Evolutionary conservation across 2,329 filamentous ascomycete genomes (phyloP).

Genomic region (Aspergillus pseudoglaucus): DNA sequence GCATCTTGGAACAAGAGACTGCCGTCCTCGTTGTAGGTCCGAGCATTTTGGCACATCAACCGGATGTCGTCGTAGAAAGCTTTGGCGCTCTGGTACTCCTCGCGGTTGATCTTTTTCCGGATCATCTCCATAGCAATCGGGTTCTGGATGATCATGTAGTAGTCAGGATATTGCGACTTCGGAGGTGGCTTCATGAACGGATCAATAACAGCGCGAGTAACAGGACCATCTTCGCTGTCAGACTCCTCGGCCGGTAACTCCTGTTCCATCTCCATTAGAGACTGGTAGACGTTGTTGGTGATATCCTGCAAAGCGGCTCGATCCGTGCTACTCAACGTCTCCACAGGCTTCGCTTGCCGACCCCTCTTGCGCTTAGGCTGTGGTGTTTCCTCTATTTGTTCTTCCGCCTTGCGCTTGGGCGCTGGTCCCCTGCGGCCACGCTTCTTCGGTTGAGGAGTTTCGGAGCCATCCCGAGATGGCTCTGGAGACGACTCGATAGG

Average conservation of each 20-base stretch:
- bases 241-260: slow-evolving; percentile 52
- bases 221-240: slow-evolving; percentile 46
- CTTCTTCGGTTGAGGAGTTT: slow-evolving; percentile 68
- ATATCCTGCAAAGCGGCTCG: slow-evolving; percentile 74
- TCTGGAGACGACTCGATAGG: slow-evolving; percentile 62
- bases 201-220: slow-evolving; percentile 77
- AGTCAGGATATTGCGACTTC: slow-evolving; percentile 85
- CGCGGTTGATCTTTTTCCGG: slow-evolving; percentile 88
- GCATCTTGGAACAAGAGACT: slow-evolving; percentile 90
- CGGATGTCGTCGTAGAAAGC: slow-evolving; percentile 79
- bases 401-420: slow-evolving; percentile 83
- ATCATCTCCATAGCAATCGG: slow-evolving; percentile 97
- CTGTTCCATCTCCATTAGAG: slow-evolving; percentile 76
- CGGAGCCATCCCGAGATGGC: slow-evolving; percentile 74
- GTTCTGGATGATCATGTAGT: slow-evolving; percentile 85
- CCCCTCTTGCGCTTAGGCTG: slow-evolving; percentile 71
- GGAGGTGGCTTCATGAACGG: slow-evolving; percentile 89
- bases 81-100: slow-evolving; percentile 76
- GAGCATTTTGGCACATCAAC: slow-evolving; percentile 80
- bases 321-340: slow-evolving; percentile 61
- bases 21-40: slow-evolving; percentile 93
- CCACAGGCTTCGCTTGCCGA: slow-evolving; percentile 62
- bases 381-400: slow-evolving; percentile 68
- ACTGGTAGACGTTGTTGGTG: slow-evolving; percentile 69
- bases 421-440: slow-evolving; percentile 66